Percentiles rank a stretch among this genome's conserved stretches.
These are phyloP conservation scores for Poterioochromonas sp. DNA, from an alignment of 352 stramenopile genomes.

Conservation along the genomic window DNA sequence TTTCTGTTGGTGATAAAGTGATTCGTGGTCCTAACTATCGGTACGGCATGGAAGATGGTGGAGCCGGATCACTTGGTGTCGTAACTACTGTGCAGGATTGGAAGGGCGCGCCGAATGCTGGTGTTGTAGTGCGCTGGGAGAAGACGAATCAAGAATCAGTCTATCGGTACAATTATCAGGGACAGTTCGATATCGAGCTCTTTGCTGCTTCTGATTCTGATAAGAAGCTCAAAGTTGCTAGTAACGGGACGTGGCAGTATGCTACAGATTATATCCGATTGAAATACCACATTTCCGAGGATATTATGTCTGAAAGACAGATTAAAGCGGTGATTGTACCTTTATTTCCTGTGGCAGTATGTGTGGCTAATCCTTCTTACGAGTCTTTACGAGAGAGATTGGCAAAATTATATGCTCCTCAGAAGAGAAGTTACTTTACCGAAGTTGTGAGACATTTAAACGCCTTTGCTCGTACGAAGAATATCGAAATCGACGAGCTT, in stretches of 20 bases:
- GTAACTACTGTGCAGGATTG: conserved; percentile 40
- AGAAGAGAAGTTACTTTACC: background rate
- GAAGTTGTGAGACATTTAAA: conserved; percentile 33
- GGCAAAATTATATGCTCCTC: background rate
- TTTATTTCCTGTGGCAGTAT: background rate
- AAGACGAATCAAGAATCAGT: conserved; percentile 57
- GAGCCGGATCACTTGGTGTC: conserved; percentile 41
- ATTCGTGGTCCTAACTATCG: conserved; percentile 46
- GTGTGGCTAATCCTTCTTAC: background rate
- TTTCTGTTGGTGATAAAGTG: conserved; percentile 46
- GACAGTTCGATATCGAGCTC: conserved; percentile 26
- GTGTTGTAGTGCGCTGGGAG: conserved; percentile 48
- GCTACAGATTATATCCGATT: background rate
- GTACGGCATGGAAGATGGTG: conserved; percentile 47
- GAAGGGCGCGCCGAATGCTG: conserved; percentile 29
- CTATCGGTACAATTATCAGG: conserved; percentile 33
- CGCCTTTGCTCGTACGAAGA: background rate
- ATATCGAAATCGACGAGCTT: background rate
- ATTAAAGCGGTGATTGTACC: background rate
- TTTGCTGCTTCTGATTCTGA: background rate
- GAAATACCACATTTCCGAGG: background rate
- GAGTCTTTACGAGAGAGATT: background rate
- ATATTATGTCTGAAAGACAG: background rate
- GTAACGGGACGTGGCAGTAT: background rate
- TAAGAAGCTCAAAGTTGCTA: background rate